Evolutionary conservation across 192 early-diverging fungal genomes (phyloP).

Genomic region (Chytriomyces confervae): DNA sequence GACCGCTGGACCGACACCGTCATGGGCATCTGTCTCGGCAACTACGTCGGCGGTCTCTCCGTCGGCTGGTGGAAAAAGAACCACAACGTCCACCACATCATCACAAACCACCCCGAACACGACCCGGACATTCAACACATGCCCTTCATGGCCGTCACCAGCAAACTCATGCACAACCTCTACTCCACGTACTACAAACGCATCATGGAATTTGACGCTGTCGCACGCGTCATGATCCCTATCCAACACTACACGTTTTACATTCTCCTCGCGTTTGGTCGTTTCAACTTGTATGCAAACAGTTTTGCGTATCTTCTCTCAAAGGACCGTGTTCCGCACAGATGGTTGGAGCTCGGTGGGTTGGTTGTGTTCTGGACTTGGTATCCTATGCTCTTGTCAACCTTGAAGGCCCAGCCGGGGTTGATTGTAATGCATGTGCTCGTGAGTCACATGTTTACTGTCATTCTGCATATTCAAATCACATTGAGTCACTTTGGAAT

Average conservation of each 20-base stretch:
- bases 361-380: slow-evolving; percentile 81
- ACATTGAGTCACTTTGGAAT: slow-evolving; percentile 97
- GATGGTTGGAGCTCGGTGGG: slow-evolving; percentile 74
- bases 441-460: slow-evolving; percentile 81
- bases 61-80: slow-evolving; percentile 98
- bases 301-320: slow-evolving; percentile 70
- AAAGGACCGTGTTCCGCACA: slow-evolving; percentile 72
- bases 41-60: slow-evolving; percentile 85
- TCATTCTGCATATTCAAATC: slow-evolving; percentile 93
- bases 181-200: slow-evolving; percentile 91
- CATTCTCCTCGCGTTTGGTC: slow-evolving; percentile 83
- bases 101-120: slow-evolving; percentile 92
- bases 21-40: slow-evolving; percentile 81
- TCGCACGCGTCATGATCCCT: slow-evolving; percentile 76
- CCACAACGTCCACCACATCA: slow-evolving; percentile 97
- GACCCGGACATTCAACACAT: slow-evolving; percentile 98
- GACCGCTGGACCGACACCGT: slow-evolving; percentile 72
- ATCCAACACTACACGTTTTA: slow-evolving; percentile 90
- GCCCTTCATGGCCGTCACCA: slow-evolving; percentile 91
- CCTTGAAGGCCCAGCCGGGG: slow-evolving; percentile 69
- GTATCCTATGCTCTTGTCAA: slow-evolving; percentile 73
- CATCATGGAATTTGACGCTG: slow-evolving; percentile 78
- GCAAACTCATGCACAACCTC: slow-evolving; percentile 76
- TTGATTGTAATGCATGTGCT: slow-evolving; percentile 69
- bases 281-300: slow-evolving; percentile 88